Evolutionary conservation across 2,329 filamentous ascomycete genomes (phyloP), one percentile per base, ranked within the genome.

Genomic region (Scopulariopsis brevicaulis): DNA sequence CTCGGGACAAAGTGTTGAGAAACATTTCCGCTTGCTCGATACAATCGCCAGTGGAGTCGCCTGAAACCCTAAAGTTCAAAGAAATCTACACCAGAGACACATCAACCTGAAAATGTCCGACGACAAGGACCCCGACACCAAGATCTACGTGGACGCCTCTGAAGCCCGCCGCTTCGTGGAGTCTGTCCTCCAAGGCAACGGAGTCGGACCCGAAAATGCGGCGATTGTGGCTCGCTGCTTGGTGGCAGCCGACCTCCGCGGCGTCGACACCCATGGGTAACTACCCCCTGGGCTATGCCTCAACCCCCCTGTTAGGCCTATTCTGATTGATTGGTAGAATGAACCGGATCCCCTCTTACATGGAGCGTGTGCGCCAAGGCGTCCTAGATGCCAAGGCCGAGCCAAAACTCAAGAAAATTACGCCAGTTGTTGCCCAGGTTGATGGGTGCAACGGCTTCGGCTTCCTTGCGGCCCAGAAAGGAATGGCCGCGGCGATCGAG

Each of bases 281-380:
- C 20, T 34, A 20, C 12, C 15, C 2, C 51, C 24, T 12, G 25
- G 50, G 7, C 50, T 18, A 12, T 28, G 5, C 10, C 25, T 34
- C 22, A 32, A 53, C 18, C 40, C 51, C 8, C 50, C 20, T 15
- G 50, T 3, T 53, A 25, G 24, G 50, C 22, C 14, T 3, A 28
- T 8, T 32, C 51, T 53, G 28, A 53, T n/a, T 85, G 5, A 18
- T 32, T 32, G 51, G 24, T 22, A 53, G 51, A 60, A 83, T 88
- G 68, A 90, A 89, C 68, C 83, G 89, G 6, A 83, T 93, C 48
- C 87, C 88, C 1, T 89, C 85, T 0, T 93, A 93, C 73, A 82
- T 92, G 74, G 78, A 82, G 57, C 84, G 89, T 20, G 80, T 92
- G 61, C 82, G 86, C 2, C 78, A 85, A 65, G 84, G 84, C 2